Evolutionary conservation across 2,329 filamentous ascomycete species (phyloP).

Genomic region (Calcarisporium arbuscula): DNA sequence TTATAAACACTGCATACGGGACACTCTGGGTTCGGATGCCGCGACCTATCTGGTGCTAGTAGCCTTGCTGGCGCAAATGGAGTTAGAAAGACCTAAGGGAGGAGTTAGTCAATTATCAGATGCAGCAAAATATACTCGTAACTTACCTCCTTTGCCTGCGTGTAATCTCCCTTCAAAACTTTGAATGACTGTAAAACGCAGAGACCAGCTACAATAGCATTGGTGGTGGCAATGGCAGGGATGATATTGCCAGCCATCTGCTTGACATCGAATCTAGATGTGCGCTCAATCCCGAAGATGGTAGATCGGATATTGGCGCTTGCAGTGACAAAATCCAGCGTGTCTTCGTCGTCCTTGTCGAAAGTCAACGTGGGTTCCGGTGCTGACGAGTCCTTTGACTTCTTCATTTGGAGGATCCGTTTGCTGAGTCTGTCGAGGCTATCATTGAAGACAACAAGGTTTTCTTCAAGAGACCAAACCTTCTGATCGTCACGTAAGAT

Average conservation of each 20-base stretch:
- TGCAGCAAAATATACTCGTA: background rate
- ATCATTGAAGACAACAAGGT: constrained; percentile 78
- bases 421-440: constrained; percentile 72
- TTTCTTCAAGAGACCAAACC: constrained; percentile 77
- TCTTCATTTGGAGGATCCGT: constrained; percentile 61
- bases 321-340: constrained; percentile 87
- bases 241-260: constrained; percentile 99
- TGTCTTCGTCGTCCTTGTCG: constrained; percentile 95
- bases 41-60: constrained; percentile 49
- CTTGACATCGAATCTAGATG: constrained; percentile 94
- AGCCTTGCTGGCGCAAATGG: constrained; percentile 54
- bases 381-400: constrained; percentile 36
- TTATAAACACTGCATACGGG: constrained; percentile 75
- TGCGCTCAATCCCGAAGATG: constrained; percentile 82
- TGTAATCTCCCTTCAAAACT: constrained; percentile 67
- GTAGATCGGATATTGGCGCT: constrained; percentile 83
- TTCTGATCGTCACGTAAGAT: constrained; percentile 63
- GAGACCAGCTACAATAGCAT: constrained; percentile 88
- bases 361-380: constrained; percentile 69
- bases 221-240: constrained; percentile 94
- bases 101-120: constrained; percentile 1
- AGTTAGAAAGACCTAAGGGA: constrained; percentile 65
- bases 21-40: constrained; percentile 72
- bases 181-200: constrained; percentile 93
- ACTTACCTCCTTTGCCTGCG: constrained; percentile 65